Base-by-base conservation (phyloP, 2,329 filamentous ascomycete genomes). In the Corniculantispora saksenae region DNA sequence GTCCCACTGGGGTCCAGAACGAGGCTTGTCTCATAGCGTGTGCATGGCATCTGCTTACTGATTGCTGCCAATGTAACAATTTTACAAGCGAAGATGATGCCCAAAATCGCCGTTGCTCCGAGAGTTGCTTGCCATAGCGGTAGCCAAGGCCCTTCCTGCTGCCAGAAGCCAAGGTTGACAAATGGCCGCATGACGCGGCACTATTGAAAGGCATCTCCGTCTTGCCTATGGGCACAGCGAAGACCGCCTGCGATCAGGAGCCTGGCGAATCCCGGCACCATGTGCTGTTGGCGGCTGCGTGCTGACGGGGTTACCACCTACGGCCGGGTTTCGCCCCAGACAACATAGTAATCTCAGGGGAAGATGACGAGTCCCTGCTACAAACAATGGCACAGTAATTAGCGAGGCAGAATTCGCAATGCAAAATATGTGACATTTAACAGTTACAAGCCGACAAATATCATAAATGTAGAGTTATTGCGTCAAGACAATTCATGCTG, bases 1-100 rank as follows among this genome's bases (percentile, higher is more conserved):
- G 56, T 59, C 56, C 43, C 43, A 59, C 43, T 43, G 21, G 10
- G 56, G 43, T n/a, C 55, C 56, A 59, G 56, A 59, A 48, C 56
- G 25, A 29, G 25, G 4, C 43, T 29, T 59, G 55, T 58, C 25
- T 47, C 12, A 47, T 17, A 32, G 25, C 17, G 35, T 21, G 25
- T 13, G 38, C 38, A 43, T 19, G 38, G 38, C 35, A 29, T 29
- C 25, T 47, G 19, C 48, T 51, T 29, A 51, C 48, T 23, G 48
- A 51, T 51, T 51, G 25, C 12, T 51, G 25, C 38, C 25, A 29
- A 29, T 6, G 23, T 7, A 29, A 27, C 23, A 15, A 25, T 15
- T 17, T 10, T 5, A 32, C 48, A 51, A 29, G n/a, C n/a, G 23
- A 43, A 43, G 38, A 19, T 19, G 12, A 43, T 23, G 48, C 3